Percentiles rank a stretch among this genome's conserved stretches.
Evolutionary conservation across 1,284 basidiomycete species (phyloP).

Genomic region (Melanopsichium pennsylvanicum): DNA sequence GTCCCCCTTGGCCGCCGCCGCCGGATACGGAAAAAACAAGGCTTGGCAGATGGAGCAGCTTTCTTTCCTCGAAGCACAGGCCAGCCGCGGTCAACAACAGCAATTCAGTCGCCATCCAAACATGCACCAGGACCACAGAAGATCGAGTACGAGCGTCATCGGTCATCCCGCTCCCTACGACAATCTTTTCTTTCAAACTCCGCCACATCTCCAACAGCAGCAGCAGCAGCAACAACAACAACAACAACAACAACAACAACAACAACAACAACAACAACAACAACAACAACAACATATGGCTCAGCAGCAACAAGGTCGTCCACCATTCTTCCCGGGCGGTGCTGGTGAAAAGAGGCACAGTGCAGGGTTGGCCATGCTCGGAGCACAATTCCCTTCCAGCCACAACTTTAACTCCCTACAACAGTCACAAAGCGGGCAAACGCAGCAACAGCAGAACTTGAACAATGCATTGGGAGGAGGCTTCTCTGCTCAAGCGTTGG

Average conservation of each 20-base stretch:
- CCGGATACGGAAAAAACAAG: conserved; percentile 50
- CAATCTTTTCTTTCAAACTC: conserved; percentile 20
- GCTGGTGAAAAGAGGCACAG: conserved; percentile 11
- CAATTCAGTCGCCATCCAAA: conserved; percentile 1
- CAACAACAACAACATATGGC: conserved; percentile 9
- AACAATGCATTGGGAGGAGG: conserved; percentile 2
- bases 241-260: conserved; percentile 12
- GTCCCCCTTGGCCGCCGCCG: conserved; percentile 16
- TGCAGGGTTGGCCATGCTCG: conserved; percentile 33
- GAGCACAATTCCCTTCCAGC: conserved; percentile 46
- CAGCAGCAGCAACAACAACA: conserved; percentile 5
- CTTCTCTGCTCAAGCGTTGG: conserved; percentile 29
- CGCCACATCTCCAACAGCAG: conserved; percentile 8
- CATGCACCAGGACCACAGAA: too few relatives aligned
- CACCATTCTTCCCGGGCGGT: conserved; percentile 26
- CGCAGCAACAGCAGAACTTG: conserved; percentile 13
- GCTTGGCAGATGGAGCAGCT: conserved; percentile 59
- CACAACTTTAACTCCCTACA: conserved; percentile 43
- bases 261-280: background rate
- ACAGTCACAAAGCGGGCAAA: conserved; percentile 6
- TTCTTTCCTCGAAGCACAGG: conserved; percentile 47
- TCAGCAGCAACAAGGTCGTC: conserved; percentile 8
- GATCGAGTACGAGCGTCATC: conserved; percentile 16
- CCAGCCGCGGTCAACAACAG: conserved; percentile 21
- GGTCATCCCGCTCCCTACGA: conserved; percentile 18